phyloP scores from a whole-genome alignment of 805 yeast genomes.

The Candida pseudofarinosa region DNA sequence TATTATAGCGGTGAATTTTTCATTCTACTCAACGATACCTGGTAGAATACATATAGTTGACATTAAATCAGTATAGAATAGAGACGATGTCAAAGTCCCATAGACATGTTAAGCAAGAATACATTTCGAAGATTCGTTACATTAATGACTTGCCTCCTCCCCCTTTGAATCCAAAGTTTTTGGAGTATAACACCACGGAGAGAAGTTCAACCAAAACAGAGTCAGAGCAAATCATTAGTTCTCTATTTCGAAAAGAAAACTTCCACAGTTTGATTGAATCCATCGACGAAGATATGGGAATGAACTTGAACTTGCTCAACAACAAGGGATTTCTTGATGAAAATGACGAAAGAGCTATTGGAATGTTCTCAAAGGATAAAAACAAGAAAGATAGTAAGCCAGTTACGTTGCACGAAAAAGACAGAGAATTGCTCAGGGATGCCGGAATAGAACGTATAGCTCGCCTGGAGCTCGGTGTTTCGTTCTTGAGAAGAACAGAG shows the following conservation, averaged over 20 bases:
- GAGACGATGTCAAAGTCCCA: constrained; percentile 26
- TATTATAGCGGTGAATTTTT: too few relatives aligned
- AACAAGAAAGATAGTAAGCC: constrained; percentile 21
- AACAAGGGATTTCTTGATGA: constrained; percentile 67
- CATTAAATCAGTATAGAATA: too few relatives aligned
- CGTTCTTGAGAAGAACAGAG: constrained; percentile 93
- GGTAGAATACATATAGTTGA: too few relatives aligned
- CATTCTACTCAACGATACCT: too few relatives aligned
- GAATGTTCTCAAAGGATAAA: constrained; percentile 15
- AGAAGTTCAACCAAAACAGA: constrained; percentile 33
- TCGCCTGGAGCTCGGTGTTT: constrained; percentile 50
- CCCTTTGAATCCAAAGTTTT: constrained; percentile 80
- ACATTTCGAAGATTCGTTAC: constrained; percentile 78
- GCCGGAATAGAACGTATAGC: constrained; percentile 53
- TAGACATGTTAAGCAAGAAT: constrained; percentile 60
- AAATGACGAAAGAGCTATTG: constrained; percentile 45
- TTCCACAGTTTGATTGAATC: constrained; percentile 56
- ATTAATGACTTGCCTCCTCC: constrained; percentile 91
- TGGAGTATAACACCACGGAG: constrained; percentile 48
- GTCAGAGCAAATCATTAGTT: constrained; percentile 53
- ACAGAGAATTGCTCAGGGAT: constrained; percentile 71
- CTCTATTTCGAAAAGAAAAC: constrained; percentile 71
- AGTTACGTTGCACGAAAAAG: constrained; percentile 67
- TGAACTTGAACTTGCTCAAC: constrained; percentile 68
- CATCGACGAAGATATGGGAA: constrained; percentile 62